These are phyloP conservation scores for Ascodesmis nigricans DNA, from an alignment of 495 filamentous ascomycete genomes.

Conservation along the genomic window DNA sequence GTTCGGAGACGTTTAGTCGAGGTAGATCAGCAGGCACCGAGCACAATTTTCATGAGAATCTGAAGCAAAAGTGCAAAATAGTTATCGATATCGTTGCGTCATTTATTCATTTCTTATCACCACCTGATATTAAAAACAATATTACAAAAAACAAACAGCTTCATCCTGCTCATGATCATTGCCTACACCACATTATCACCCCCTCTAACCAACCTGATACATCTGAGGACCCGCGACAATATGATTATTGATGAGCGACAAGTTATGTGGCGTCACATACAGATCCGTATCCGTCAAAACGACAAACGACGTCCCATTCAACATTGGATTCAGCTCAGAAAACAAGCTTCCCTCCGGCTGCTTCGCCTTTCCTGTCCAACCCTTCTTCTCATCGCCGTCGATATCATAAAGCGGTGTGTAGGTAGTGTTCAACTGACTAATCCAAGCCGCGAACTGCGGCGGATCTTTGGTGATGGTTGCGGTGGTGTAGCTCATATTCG, in stretches of 20 bases:
- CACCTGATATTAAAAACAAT: no score
- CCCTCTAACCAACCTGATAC: constrained; percentile 53
- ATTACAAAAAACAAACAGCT: not conserved
- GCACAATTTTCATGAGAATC: no score
- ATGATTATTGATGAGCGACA: constrained; percentile 50
- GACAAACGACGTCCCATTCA: constrained; percentile 65
- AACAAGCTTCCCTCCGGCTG: constrained; percentile 43
- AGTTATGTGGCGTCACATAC: constrained; percentile 54
- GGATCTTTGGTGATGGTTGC: constrained; percentile 27
- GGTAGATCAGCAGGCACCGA: no score
- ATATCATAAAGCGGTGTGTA: constrained; percentile 45
- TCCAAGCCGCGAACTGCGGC: constrained; percentile 53
- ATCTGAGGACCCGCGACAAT: constrained; percentile 50
- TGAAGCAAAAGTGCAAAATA: no score
- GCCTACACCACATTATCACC: not conserved
- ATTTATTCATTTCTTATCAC: no score
- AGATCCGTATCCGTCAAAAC: constrained; percentile 49
- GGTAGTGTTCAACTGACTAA: constrained; percentile 65
- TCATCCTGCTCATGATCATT: not conserved
- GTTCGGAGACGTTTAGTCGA: no score
- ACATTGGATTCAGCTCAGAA: constrained; percentile 40
- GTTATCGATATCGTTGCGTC: no score
- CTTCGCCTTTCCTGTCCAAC: constrained; percentile 39
- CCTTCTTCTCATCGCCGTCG: constrained; percentile 22
- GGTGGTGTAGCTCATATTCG: constrained; percentile 64